Conservation (phyloP, 1,139 yeast genomes). For the Candida frijolesensis region DNA sequence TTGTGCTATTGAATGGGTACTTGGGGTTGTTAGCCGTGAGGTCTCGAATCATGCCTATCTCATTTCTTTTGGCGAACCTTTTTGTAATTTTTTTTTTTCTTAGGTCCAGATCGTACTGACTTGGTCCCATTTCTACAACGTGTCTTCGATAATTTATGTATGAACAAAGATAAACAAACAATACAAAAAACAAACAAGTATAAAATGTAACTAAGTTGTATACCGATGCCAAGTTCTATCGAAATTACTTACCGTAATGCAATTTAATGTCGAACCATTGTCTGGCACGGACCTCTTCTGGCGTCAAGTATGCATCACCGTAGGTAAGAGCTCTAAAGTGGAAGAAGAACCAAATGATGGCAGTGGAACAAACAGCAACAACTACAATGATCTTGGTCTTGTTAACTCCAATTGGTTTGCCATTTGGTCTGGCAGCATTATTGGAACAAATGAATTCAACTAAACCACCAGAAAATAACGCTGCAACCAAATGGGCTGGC, state of each 20-base stretch:
- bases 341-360: conserved; percentile 64
- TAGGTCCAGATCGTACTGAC: background rate
- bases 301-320: conserved; percentile 68
- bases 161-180: background rate
- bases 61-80: too few relatives aligned
- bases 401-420: conserved; percentile 25
- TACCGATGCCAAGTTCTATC: background rate
- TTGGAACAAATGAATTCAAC: conserved; percentile 79
- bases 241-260: conserved; percentile 74
- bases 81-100: background rate
- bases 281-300: conserved; percentile 69
- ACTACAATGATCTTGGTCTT: conserved; percentile 33
- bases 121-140: background rate
- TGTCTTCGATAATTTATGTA: background rate
- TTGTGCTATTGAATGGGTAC: conserved; percentile 2
- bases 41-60: too few relatives aligned
- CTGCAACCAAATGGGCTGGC: conserved; percentile 94
- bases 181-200: background rate
- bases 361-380: conserved; percentile 42
- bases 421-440: conserved; percentile 32
- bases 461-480: conserved; percentile 78
- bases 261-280: conserved; percentile 82
- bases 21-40: too few relatives aligned
- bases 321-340: conserved; percentile 85
- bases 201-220: background rate